phyloP scores from a whole-genome alignment of 805 yeast genomes.

The Candida ficus region DNA sequence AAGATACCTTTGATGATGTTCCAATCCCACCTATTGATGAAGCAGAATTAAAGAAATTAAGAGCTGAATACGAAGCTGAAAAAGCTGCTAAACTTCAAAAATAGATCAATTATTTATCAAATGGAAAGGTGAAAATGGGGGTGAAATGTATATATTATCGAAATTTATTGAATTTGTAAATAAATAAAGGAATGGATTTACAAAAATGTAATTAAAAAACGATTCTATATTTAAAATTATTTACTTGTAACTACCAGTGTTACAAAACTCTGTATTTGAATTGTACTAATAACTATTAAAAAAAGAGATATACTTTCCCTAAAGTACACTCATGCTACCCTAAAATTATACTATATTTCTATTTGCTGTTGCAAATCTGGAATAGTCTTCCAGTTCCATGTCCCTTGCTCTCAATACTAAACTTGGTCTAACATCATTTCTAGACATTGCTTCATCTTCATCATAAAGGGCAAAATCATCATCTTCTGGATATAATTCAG shows the following conservation, averaged over 20 bases:
- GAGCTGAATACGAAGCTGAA: conserved; percentile 59
- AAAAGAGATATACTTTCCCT: too few species aligned
- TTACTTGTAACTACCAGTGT: too few species aligned
- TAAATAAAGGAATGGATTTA: background rate
- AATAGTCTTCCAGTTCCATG: conserved; percentile 23
- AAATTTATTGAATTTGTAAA: background rate
- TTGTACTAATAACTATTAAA: too few species aligned
- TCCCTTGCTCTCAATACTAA: conserved; percentile 17
- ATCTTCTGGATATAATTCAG: background rate
- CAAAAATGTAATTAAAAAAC: too few species aligned
- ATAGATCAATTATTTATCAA: background rate
- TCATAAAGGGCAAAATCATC: background rate
- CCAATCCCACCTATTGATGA: conserved; percentile 92
- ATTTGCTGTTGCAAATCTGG: background rate
- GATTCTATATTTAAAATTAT: too few species aligned
- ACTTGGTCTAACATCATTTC: conserved; percentile 17
- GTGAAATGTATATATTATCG: conserved; percentile 1
- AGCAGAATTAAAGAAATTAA: conserved; percentile 65
- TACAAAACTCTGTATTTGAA: too few species aligned
- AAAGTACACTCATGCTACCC: too few species aligned
- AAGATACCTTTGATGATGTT: conserved; percentile 84
- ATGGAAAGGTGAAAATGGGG: background rate
- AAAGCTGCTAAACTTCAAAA: conserved; percentile 15
- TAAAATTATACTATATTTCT: too few species aligned
- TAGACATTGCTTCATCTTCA: background rate